Conservation (phyloP, 2,329 filamentous ascomycete genomes). For the Microascus cirrosus region DNA sequence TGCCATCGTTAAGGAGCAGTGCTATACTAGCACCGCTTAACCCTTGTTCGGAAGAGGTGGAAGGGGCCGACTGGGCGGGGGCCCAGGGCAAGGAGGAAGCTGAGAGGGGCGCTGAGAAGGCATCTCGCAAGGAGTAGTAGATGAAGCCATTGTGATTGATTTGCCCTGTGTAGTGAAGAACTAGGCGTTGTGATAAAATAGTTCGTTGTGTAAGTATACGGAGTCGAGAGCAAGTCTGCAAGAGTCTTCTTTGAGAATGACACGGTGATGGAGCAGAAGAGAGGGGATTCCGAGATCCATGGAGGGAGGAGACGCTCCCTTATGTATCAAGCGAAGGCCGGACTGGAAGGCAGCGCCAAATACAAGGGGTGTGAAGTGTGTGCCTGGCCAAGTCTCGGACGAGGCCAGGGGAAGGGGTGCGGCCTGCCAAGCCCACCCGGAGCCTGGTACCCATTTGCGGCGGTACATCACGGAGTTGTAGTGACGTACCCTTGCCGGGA, state of each 20-base stretch:
- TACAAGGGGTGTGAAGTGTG: background rate
- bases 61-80: constrained; percentile 52
- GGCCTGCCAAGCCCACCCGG: background rate
- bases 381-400: constrained; percentile 4
- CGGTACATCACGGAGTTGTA: constrained; percentile 1
- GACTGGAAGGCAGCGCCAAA: background rate
- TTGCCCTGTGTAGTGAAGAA: constrained; percentile 6
- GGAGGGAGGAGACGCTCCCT: constrained; percentile 6
- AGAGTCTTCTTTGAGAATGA: background rate
- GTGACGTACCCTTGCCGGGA: background rate
- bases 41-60: constrained; percentile 53
- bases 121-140: constrained; percentile 26
- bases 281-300: background rate
- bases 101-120: constrained; percentile 52
- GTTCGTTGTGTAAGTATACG: constrained; percentile 6
- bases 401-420: constrained; percentile 3
- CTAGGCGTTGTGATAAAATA: background rate
- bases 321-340: constrained; percentile 1
- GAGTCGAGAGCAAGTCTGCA: background rate
- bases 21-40: constrained; percentile 19
- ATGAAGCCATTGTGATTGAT: constrained; percentile 3
- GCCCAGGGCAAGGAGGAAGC: constrained; percentile 56
- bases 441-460: background rate
- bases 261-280: background rate
- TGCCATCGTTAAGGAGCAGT: background rate